Conservation (phyloP, 352 stramenopile genomes). For the Aphanomyces astaci region DNA sequence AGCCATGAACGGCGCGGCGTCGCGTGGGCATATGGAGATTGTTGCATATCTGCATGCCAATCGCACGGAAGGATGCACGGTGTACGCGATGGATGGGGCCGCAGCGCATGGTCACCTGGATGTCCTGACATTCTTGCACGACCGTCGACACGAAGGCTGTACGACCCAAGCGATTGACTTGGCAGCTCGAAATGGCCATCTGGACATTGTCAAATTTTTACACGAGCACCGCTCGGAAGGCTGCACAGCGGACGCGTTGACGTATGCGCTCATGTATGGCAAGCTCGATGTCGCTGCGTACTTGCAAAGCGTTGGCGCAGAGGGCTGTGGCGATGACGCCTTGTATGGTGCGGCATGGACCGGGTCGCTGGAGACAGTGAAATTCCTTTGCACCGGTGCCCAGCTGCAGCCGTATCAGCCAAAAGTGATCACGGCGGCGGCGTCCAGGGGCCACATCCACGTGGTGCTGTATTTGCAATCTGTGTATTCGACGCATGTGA, state of each 20-base stretch:
- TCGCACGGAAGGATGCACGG: constrained; percentile 56
- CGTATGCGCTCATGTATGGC: constrained; percentile 17
- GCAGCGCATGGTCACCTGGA: constrained; percentile 49
- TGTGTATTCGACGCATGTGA: not conserved
- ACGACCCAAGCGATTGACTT: constrained; percentile 14
- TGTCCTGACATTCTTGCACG: constrained; percentile 8
- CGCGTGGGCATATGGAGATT: constrained; percentile 30
- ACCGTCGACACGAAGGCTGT: constrained; percentile 4
- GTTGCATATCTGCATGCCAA: constrained; percentile 63
- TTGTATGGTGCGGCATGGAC: constrained; percentile 24
- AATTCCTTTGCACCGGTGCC: not conserved
- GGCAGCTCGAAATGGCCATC: not conserved
- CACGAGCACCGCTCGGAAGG: not conserved
- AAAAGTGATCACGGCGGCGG: not conserved
- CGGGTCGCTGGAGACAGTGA: not conserved
- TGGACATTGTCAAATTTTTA: constrained; percentile 4
- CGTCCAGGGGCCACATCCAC: not conserved
- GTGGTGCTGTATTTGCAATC: not conserved
- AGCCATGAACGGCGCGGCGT: constrained; percentile 25
- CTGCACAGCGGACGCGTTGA: not conserved
- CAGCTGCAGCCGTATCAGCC: not conserved
- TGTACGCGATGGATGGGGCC: constrained; percentile 64
- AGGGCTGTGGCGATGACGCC: not conserved
- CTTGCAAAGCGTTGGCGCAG: not conserved
- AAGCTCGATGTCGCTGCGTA: constrained; percentile 4